Percentiles rank a stretch among this genome's conserved stretches.
Evolutionary conservation across 2,329 filamentous ascomycete species (phyloP).

Genomic region (Aspergillus phoenicis): DNA sequence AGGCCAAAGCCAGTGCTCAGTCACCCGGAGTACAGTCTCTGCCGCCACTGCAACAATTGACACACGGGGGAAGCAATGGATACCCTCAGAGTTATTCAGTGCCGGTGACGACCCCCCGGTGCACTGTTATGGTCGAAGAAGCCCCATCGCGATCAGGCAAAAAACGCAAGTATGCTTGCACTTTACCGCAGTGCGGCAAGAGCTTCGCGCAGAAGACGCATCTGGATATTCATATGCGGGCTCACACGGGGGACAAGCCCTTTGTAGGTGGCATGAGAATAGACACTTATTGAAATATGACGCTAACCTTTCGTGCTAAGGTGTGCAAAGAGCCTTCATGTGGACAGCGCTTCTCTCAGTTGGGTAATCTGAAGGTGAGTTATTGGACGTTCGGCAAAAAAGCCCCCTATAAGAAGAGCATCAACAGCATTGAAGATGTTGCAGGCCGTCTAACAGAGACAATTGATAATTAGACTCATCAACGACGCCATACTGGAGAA

Average conservation of each 20-base stretch:
- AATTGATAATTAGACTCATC: conserved; percentile 66
- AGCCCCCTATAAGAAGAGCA: background rate
- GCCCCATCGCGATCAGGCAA: conserved; percentile 38
- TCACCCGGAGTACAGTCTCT: conserved; percentile 35
- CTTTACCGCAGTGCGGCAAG: conserved; percentile 73
- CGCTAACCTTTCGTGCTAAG: conserved; percentile 37
- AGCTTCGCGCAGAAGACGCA: conserved; percentile 91
- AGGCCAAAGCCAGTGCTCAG: conserved; percentile 58
- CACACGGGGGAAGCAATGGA: conserved; percentile 26
- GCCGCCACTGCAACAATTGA: conserved; percentile 40
- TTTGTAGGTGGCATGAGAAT: conserved; percentile 64
- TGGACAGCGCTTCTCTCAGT: conserved; percentile 79
- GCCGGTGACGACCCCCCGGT: conserved; percentile 22
- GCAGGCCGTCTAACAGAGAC: background rate
- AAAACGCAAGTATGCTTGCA: conserved; percentile 72
- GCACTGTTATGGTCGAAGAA: conserved; percentile 36
- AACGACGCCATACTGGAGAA: conserved; percentile 83
- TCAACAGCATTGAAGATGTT: background rate
- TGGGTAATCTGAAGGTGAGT: conserved; percentile 82
- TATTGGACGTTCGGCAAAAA: too few species aligned
- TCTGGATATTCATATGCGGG: conserved; percentile 82
- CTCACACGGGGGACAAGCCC: conserved; percentile 87
- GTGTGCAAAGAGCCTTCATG: conserved; percentile 73
- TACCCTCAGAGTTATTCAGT: conserved; percentile 29
- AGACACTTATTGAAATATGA: too few species aligned